Evolutionary conservation across 2,329 filamentous ascomycete genomes (phyloP).

Genomic region (Polychaeton citri): DNA sequence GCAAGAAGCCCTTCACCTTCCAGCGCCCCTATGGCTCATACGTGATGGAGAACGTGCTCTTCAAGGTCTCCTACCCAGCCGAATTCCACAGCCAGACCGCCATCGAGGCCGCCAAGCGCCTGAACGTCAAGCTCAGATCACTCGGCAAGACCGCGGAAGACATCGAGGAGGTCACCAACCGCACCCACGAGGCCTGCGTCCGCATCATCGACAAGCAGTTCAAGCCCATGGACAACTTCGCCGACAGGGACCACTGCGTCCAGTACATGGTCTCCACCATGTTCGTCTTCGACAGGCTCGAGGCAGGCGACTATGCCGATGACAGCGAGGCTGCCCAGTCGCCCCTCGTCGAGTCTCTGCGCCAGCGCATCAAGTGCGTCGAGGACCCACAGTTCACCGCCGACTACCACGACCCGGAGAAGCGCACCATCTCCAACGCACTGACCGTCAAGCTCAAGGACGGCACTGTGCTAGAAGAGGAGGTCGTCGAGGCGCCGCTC

Average conservation of each 20-base stretch:
- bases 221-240: slow-evolving; percentile 99
- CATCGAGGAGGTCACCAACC: slow-evolving; percentile 85
- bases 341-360: slow-evolving; percentile 75
- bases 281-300: slow-evolving; percentile 87
- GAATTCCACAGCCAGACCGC: slow-evolving; percentile 99
- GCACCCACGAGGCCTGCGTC: slow-evolving; percentile 95
- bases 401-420: slow-evolving; percentile 88
- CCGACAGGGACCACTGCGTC: slow-evolving; percentile 97
- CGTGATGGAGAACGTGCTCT: slow-evolving; percentile 99
- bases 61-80: slow-evolving; percentile 98
- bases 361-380: slow-evolving; percentile 88
- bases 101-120: slow-evolving; percentile 82
- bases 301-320: slow-evolving; percentile 87
- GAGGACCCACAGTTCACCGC: slow-evolving; percentile 89
- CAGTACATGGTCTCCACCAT: slow-evolving; percentile 98
- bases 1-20: slow-evolving; percentile 91
- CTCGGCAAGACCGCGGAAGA: slow-evolving; percentile 85
- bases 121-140: slow-evolving; percentile 68
- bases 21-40: slow-evolving; percentile 95
- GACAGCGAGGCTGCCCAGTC: slow-evolving; percentile 85
- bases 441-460: slow-evolving; percentile 91
- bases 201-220: slow-evolving; percentile 99
- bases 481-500: slow-evolving; percentile 84
- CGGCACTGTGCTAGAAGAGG: slow-evolving; percentile 79
- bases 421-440: slow-evolving; percentile 95